These are phyloP conservation scores for Parietaria judaica DNA, from an alignment of 306 rosid species.

Conservation along the genomic window DNA sequence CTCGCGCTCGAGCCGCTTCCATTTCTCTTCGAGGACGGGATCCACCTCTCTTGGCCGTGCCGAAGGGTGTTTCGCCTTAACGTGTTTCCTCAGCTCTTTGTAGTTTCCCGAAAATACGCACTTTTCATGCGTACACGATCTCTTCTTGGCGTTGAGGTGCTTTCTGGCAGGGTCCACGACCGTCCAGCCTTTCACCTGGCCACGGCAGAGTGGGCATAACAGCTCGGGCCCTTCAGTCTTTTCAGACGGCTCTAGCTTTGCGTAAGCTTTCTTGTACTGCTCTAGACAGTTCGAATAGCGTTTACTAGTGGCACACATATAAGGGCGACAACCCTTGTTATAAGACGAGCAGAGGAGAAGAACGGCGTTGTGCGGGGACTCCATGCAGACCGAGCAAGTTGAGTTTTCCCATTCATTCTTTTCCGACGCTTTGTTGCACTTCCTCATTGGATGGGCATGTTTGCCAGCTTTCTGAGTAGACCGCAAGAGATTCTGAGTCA, in stretches of 20 bases:
- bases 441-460: slow-evolving; percentile 38
- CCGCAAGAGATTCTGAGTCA: slow-evolving; percentile 19
- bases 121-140: slow-evolving; percentile 80
- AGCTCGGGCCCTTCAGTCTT: slow-evolving; percentile 57
- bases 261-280: slow-evolving; percentile 83
- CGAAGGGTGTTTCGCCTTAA: slow-evolving; percentile 72
- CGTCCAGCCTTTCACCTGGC: slow-evolving; percentile 96
- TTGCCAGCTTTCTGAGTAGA: slow-evolving; percentile 39
- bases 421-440: slow-evolving; percentile 34
- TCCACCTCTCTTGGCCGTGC: slow-evolving; percentile 90
- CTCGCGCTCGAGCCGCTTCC: slow-evolving; percentile 87
- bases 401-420: slow-evolving; percentile 81
- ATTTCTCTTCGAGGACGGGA: slow-evolving; percentile 71
- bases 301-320: slow-evolving; percentile 89
- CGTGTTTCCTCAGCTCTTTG: slow-evolving; percentile 82
- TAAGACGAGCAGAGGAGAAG: slow-evolving; percentile 96
- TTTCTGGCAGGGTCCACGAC: slow-evolving; percentile 83
- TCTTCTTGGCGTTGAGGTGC: slow-evolving; percentile 78
- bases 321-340: slow-evolving; percentile 94
- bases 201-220: slow-evolving; percentile 92
- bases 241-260: slow-evolving; percentile 45
- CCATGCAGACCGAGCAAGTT: slow-evolving; percentile 92
- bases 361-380: slow-evolving; percentile 95
- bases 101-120: slow-evolving; percentile 74
- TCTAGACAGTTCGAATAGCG: slow-evolving; percentile 94